These are phyloP conservation scores for Boletus sp. DNA, from an alignment of 768 basidiomycete species.

Conservation along the genomic window DNA sequence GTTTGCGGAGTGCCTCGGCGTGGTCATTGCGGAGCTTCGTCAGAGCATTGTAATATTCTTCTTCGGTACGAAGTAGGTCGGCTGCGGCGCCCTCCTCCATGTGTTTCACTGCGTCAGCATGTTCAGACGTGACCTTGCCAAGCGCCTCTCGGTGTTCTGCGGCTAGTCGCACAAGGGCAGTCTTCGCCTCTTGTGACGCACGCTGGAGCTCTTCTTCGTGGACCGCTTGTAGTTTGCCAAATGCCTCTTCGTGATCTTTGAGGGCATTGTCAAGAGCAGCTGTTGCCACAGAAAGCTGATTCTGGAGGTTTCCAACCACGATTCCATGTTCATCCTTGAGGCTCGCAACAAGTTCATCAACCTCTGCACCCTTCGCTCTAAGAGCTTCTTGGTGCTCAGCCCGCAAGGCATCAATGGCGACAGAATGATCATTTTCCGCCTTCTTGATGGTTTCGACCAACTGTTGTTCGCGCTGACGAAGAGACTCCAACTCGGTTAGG, in stretches of 20 bases:
- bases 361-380: constrained; percentile 38
- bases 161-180: constrained; percentile 43
- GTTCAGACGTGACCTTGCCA: constrained; percentile 47
- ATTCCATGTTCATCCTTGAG: constrained; percentile 50
- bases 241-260: constrained; percentile 56
- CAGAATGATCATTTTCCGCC: constrained; percentile 47
- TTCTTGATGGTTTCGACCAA: constrained; percentile 48
- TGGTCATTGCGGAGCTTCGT: constrained; percentile 76
- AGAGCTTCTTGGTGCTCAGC: constrained; percentile 45
- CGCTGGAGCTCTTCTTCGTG: constrained; percentile 53
- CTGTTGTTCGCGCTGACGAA: constrained; percentile 54
- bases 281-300: constrained; percentile 44
- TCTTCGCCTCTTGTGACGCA: constrained; percentile 53
- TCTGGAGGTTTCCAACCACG: constrained; percentile 36
- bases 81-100: constrained; percentile 58
- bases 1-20: constrained; percentile 57
- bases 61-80: constrained; percentile 65
- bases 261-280: constrained; percentile 44
- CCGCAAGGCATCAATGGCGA: constrained; percentile 46
- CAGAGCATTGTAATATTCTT: constrained; percentile 78
- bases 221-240: constrained; percentile 53
- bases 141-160: constrained; percentile 55
- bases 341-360: constrained; percentile 39
- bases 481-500: constrained; percentile 49
- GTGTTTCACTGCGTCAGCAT: constrained; percentile 53